Evolutionary conservation across 495 filamentous ascomycete genomes (phyloP), one percentile per base, ranked within the genome.

Genomic region (Hypomontagnella submonticulosa): DNA sequence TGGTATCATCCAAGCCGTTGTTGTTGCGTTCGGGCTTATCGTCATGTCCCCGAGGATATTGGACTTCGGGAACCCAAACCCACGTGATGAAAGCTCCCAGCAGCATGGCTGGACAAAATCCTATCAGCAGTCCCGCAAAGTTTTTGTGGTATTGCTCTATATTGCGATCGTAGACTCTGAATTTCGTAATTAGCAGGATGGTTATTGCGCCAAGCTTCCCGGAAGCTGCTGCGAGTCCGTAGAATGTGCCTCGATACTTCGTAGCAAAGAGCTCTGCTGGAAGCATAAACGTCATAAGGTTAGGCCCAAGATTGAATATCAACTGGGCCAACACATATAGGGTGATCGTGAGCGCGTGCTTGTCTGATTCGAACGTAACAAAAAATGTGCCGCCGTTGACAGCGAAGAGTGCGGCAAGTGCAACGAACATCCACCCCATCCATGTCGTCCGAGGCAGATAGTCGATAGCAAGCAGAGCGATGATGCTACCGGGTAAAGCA

Each of bases 291-390:
- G 82, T 86, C 30, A 86, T 83, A 18, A 82, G 83, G 64, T 87
- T 89, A 32, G 85, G 84, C 73, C 87, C 87, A 20, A 89, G 80
- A 62, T 89, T 88, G 75, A 89, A 90, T n/a, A 89, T 62, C 0
- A 86, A 68, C 69, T 90, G 84, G 15, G 81, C 83, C 16, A 90
- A 41, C 18, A 85, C 79, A 59, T 88, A 89, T 1, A 91, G 66
- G 0, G 77, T 73, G 6, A 90, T 81, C 8, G 81, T 81, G 4
- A 79, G 71, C 0, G 78, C 74, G 44, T 84, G 78, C 70, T 57
- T 81, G 66, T 72, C 55, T 20, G 70, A 70, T 57, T 71, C 59
- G 27, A 57, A 62, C 3, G 60, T 66, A 67, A 66, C 56, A 34
- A 71, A 71, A 38, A 77, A 79, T 27, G 73, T 74, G 4, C 62